A percentile compares a stretch with the other conserved stretches of the same genome.
phyloP scores from a whole-genome alignment of 108 stramenopile species.

The Aureococcus anophagefferens region DNA sequence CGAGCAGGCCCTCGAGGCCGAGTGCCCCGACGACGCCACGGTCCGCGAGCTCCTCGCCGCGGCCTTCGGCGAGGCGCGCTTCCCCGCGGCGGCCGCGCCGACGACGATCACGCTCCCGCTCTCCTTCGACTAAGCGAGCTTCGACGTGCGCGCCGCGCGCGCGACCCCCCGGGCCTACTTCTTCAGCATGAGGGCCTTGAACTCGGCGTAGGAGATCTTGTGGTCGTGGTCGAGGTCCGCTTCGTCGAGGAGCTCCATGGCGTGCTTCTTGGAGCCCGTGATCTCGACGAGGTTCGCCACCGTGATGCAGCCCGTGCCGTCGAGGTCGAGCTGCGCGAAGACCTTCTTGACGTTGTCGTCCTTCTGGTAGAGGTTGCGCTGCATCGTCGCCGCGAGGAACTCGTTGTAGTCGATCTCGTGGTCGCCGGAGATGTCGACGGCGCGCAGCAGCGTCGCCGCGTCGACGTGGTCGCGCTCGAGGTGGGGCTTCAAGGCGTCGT shows the following conservation, averaged over 20 bases:
- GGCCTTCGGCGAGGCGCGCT: background rate
- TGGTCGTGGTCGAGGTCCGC: constrained; percentile 70
- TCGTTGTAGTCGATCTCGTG: constrained; percentile 70
- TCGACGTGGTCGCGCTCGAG: too few relatives aligned
- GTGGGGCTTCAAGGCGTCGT: too few relatives aligned
- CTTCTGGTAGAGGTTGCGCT: constrained; percentile 13
- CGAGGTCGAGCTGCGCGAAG: constrained; percentile 76
- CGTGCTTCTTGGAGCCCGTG: constrained; percentile 53
- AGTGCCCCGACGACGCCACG: background rate
- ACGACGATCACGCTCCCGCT: background rate
- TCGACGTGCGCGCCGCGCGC: too few relatives aligned
- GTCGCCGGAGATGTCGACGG: constrained; percentile 60
- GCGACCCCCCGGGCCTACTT: too few relatives aligned
- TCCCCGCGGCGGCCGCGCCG: background rate
- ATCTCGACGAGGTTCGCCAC: constrained; percentile 47
- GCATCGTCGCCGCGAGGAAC: constrained; percentile 84
- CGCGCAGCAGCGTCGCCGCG: too few relatives aligned
- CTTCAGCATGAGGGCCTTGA: constrained; percentile 54
- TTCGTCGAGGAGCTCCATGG: constrained; percentile 73
- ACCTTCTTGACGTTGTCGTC: constrained; percentile 37
- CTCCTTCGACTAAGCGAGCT: background rate
- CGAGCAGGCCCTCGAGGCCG: background rate
- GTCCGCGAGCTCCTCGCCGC: background rate
- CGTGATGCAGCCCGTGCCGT: constrained; percentile 75
- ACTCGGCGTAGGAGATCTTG: constrained; percentile 70